Base-by-base conservation (phyloP, 768 basidiomycete genomes). In the Auricularia heimuer region DNA sequence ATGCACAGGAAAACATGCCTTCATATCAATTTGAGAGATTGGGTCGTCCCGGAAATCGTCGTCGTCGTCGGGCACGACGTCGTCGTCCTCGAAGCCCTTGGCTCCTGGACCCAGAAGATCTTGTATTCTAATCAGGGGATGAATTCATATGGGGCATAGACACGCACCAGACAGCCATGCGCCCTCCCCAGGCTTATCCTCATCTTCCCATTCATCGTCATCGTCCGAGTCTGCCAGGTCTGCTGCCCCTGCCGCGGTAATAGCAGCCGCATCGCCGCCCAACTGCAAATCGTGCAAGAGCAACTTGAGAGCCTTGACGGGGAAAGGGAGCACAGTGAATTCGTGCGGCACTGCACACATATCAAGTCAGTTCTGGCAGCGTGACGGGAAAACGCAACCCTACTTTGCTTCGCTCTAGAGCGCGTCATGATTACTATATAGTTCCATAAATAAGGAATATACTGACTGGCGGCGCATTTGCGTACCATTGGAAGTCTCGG, bases 121-220 rank as follows among this genome's bases (percentile, higher is more conserved):
- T 70, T 58, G 4, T 0, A 6, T 11, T 1, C 6, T 0, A 6
- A 4, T 39, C 18, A 42, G 44, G 64, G 62, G 44, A 61, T 12
- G 12, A n/a, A 60, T 14, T 8, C 24, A 21, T 21, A 51, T 35
- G 8, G 16, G 18, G 29, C 29, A 29, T 29, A 36, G 42, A 60
- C 1, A 56, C 77, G 75, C 4, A 93, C 93, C 44, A 97, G 77
- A 78, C 86, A 92, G 29, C 86, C 85, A 68, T 91, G 85, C 70
- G 92, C 89, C n/a, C 90, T 89, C 62, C 85, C 79, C 70, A 39
- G 82, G 74, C 61, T 82, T 83, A 64, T 91, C 94, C 71, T 94
- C 94, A 70, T 97, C 94, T 10, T 85, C 82, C 96, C 96, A 98
- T 39, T 92, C 92, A 68, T 94, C 90, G 81, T 92, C 90, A 71